Percentiles rank a stretch among this genome's conserved stretches.
Evolutionary conservation across 1,284 basidiomycete genomes (phyloP).

Genomic region (Melampsora medusae): DNA sequence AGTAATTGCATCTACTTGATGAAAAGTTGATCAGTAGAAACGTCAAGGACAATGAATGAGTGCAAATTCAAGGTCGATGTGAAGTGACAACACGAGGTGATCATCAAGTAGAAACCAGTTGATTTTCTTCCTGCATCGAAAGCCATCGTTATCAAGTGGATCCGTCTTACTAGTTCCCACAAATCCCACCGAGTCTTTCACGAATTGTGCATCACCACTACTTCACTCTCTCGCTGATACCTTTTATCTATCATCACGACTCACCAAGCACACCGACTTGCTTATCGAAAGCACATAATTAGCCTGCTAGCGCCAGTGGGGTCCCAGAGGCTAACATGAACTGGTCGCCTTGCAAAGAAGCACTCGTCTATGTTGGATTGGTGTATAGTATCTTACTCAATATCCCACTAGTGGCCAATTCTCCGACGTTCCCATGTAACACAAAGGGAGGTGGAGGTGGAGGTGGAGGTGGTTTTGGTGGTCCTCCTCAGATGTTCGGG

Average conservation of each 20-base stretch:
- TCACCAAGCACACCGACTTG: not conserved
- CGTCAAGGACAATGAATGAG: no score
- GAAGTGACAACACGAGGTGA: not conserved
- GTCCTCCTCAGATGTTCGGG: not conserved
- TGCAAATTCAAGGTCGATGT: not conserved
- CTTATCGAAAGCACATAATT: not conserved
- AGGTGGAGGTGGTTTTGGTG: no score
- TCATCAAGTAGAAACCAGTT: not conserved
- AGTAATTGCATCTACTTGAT: not conserved
- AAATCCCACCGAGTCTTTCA: not conserved
- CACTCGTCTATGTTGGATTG: not conserved
- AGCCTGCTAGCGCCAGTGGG: not conserved
- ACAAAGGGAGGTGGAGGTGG: not conserved
- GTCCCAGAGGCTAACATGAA: not conserved
- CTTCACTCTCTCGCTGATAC: not conserved
- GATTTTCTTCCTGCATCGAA: not conserved
- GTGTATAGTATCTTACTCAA: not conserved
- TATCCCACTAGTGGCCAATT: not conserved
- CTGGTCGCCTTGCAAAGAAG: not conserved
- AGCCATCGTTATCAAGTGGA: not conserved
- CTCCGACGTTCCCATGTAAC: not conserved
- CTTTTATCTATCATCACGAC: not conserved
- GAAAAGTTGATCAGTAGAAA: no score
- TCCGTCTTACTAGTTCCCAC: not conserved
- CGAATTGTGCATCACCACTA: not conserved